Base-by-base conservation (phyloP, 805 yeast species). In the Cyberlindnera galapagoensis region DNA sequence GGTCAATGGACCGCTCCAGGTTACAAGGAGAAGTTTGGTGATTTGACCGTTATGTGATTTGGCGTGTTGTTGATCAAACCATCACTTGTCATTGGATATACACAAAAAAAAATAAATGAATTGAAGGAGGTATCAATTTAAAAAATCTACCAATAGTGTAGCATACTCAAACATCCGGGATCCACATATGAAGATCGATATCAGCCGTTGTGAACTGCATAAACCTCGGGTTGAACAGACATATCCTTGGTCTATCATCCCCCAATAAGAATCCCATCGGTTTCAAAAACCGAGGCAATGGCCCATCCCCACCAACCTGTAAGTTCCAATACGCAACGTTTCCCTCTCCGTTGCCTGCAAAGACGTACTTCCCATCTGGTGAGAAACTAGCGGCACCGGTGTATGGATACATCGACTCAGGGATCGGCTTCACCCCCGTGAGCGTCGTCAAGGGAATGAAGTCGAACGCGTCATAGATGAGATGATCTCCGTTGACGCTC, bases 1-100 rank as follows among this genome's bases (percentile, higher is more conserved):
- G 95, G 96, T 67, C 83, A 83, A 72, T 88, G 95, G 94, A 85
- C 84, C 58, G 94, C 88, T 51, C 97, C 97, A 54, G 95, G 96
- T 54, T 92, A 92, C 80, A 80, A 83, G 68, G 97, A 92, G 68
- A 92, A 88, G 79, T 92, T 92, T 64, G 97, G 97, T 65, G 85
- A 83, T 62, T 76, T 90, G 67, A 86, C 90, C 56, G 86, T 87
- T 62, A 92, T 90, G 97, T 67, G 50, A 35, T 28, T 23, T 18
- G 26, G 10, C 22, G 21, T 28, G 13, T n/a, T 11, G 24, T n/a
- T n/a, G 24, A 21, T n/a, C 5, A 21, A 21, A 6, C n/a, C n/a
- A n/a, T n/a, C n/a, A n/a, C n/a, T n/a, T n/a, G n/a, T n/a, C n/a
- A n/a, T n/a, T n/a, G n/a, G n/a, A n/a, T n/a, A n/a, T n/a, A n/a